Conservation (phyloP, 371 early-diverging fungal genomes). For the Rhizopus arrhizus region DNA sequence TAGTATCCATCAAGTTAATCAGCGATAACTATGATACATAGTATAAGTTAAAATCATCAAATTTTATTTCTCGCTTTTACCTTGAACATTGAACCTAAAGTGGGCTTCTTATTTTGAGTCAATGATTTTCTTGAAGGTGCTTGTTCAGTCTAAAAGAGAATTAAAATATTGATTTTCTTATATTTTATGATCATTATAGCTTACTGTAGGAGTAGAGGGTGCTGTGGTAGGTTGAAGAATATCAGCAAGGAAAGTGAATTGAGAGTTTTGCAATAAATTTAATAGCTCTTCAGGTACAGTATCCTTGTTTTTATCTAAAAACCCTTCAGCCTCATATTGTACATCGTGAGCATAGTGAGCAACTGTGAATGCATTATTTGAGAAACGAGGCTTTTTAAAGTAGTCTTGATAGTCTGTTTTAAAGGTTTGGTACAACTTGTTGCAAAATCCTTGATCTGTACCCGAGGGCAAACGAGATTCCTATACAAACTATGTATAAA, state of each 20-base stretch:
- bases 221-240: slow-evolving; percentile 17
- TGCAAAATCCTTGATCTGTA: slow-evolving; percentile 78
- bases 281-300: slow-evolving; percentile 93
- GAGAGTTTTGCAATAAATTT: slow-evolving; percentile 65
- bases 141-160: slow-evolving; percentile 22
- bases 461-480: slow-evolving; percentile 91
- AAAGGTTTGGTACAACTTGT: slow-evolving; percentile 84
- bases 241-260: slow-evolving; percentile 67
- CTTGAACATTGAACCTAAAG: slow-evolving; percentile 87
- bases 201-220: slow-evolving; percentile 20
- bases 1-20: slow-evolving; percentile 91
- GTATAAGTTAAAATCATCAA: neutral
- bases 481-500: slow-evolving; percentile 53
- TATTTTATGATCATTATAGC: neutral
- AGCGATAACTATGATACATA: slow-evolving; percentile 61
- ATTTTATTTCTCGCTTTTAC: slow-evolving; percentile 8
- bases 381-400: slow-evolving; percentile 92
- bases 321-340: slow-evolving; percentile 89
- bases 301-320: slow-evolving; percentile 99
- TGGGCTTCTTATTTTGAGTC: slow-evolving; percentile 73
- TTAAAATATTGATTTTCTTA: neutral
- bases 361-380: slow-evolving; percentile 78
- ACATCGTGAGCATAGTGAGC: slow-evolving; percentile 93
- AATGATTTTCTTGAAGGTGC: slow-evolving; percentile 41
- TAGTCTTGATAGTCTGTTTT: slow-evolving; percentile 59